Evolutionary conservation across 495 filamentous ascomycete genomes (phyloP), one percentile per base, ranked within the genome.

Genomic region (Pseudoneurospora amorphoporcata): DNA sequence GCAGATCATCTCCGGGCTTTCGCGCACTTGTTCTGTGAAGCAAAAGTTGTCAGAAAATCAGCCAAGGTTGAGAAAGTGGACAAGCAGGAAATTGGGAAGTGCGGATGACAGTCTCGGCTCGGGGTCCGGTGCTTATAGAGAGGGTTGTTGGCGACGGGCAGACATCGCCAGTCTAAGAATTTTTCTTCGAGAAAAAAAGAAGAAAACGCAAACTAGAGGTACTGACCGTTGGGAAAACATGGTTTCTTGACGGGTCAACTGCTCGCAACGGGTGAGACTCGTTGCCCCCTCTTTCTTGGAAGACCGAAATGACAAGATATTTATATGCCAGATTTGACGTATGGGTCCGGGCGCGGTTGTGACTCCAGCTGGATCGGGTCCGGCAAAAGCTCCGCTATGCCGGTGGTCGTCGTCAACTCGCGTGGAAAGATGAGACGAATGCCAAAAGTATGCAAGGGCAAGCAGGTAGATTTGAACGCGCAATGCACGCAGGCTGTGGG

Each of bases 1-100:
- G 90, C 75, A 97, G 87, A 74, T 94, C 93, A 76, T 92, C 90
- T 77, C 87, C 89, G 47, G 94, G 94, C 85, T 97, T 97, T 82
- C 94, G 94, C 61, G 92, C 89, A 77, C 89, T 94, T 76, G 89
- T 92, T 76, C 93, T 96, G 78, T 53, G 74, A 37, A 71, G 68
- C n/a, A 29, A 6, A 35, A 53, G 14, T 8, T 53, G 79, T 83
- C 65, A 83, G 80, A 72, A 75, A 68, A 47, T 41, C 68, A n/a
- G 32, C 53, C 65, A 53, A 38, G 23, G 70, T 65, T 29, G 42
- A 43, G 45, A 68, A 35, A 53, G 40, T 65, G 39, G 35, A 38
- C 70, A 29, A 9, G 29, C 41, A 37, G 32, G 39, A 10, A 19
- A 14, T 23, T 17, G 35, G 35, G 69, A n/a, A 32, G 68, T 17